phyloP scores from a whole-genome alignment of 2,329 filamentous ascomycete species.

The Xylaria sp. region DNA sequence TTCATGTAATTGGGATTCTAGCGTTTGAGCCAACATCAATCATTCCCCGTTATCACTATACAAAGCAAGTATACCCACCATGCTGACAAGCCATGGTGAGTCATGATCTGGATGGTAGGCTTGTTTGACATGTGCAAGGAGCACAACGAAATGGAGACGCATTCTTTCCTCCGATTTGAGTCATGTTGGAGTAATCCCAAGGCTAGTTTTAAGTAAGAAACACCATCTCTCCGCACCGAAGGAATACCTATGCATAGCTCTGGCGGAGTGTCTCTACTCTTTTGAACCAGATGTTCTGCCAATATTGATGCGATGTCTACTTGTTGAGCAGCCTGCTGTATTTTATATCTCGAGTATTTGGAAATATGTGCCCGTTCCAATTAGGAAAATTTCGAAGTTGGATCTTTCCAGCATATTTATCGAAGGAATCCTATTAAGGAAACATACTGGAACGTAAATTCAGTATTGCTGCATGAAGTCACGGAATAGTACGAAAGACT shows the following conservation, averaged over 20 bases:
- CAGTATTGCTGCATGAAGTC: neutral
- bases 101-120: slow-evolving; percentile 34
- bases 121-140: slow-evolving; percentile 42
- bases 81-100: slow-evolving; percentile 40
- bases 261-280: slow-evolving; percentile 8
- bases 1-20: slow-evolving; percentile 27
- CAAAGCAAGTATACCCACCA: slow-evolving; percentile 40
- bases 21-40: slow-evolving; percentile 7
- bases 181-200: slow-evolving; percentile 40
- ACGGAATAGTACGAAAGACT: neutral
- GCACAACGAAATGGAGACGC: slow-evolving; percentile 37
- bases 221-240: slow-evolving; percentile 38
- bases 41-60: slow-evolving; percentile 35
- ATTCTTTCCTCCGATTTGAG: slow-evolving; percentile 31
- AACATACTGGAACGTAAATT: slow-evolving; percentile 28
- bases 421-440: slow-evolving; percentile 36
- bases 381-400: slow-evolving; percentile 41
- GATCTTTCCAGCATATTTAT: slow-evolving; percentile 40
- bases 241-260: slow-evolving; percentile 40
- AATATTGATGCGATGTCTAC: slow-evolving; percentile 23
- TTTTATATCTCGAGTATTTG: slow-evolving; percentile 38
- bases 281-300: neutral
- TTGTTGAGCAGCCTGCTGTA: slow-evolving; percentile 34
- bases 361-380: slow-evolving; percentile 34
- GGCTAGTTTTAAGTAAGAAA: slow-evolving; percentile 40